phyloP scores from a whole-genome alignment of 2,329 filamentous ascomycete species.

The Tolypocladium inflatum region DNA sequence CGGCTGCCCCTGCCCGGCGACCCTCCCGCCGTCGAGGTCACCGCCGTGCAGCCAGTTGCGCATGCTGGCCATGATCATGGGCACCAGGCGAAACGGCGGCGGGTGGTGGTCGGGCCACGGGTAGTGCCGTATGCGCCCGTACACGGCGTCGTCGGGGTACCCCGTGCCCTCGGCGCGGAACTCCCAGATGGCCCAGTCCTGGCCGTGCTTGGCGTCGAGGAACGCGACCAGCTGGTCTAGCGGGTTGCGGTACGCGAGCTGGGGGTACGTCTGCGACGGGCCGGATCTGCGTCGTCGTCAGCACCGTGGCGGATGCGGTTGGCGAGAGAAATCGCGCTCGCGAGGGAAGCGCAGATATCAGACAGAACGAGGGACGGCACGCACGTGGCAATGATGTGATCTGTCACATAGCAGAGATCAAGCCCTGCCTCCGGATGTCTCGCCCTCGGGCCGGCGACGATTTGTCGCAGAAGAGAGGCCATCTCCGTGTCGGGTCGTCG shows the following conservation, averaged over 20 bases:
- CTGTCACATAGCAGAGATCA: conserved; percentile 92
- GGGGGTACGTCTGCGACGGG: conserved; percentile 79
- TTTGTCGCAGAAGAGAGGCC: conserved; percentile 77
- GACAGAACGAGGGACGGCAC: conserved; percentile 10
- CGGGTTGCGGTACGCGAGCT: conserved; percentile 88
- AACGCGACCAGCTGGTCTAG: conserved; percentile 80
- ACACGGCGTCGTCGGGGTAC: conserved; percentile 85
- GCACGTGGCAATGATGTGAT: conserved; percentile 59
- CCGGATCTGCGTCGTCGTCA: conserved; percentile 56
- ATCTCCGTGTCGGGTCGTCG: conserved; percentile 23
- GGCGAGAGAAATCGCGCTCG: not conserved
- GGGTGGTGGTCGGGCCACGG: conserved; percentile 97
- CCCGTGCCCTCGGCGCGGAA: conserved; percentile 95
- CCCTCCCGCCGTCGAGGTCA: conserved; percentile 21
- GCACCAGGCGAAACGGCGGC: conserved; percentile 82
- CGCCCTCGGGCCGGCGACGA: conserved; percentile 79
- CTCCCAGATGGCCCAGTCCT: conserved; percentile 93
- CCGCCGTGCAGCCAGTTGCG: conserved; percentile 67
- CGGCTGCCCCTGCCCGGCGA: conserved; percentile 7
- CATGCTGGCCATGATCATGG: conserved; percentile 87
- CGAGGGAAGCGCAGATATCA: not conserved
- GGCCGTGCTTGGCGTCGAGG: conserved; percentile 73
- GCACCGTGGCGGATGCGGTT: not conserved
- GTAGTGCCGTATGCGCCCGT: conserved; percentile 78
- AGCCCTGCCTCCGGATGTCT: conserved; percentile 80